Evolutionary conservation across 179 eudicot genomes (phyloP), one percentile per base, ranked within the genome.

Genomic region (Sideroxylon spinosum): DNA sequence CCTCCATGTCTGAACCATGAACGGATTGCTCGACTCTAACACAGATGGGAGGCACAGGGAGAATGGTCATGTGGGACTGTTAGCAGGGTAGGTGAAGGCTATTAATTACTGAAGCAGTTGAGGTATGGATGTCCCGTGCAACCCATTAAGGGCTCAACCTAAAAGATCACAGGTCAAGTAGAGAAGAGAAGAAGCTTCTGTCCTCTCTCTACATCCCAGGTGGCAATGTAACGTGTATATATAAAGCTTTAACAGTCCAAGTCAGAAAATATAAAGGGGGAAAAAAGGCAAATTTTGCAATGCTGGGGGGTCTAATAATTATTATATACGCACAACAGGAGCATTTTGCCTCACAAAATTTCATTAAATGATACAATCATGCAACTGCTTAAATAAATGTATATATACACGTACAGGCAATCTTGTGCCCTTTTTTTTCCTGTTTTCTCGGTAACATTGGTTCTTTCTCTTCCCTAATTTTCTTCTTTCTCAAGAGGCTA

Each of bases 101-200:
- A 37, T 60, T 78, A 71, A 78, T 73, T 68, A 82, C 71, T 80
- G 64, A 84, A 84, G 82, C 63, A 75, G 78, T 73, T 71, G 75
- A n/a, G 37, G 3, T 52, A 23, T 7, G 61, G 73, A 14, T 76
- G 60, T 81, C 86, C 71, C 82, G 88, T 85, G 88, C 26, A 72
- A 28, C 29, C 16, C 52, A 22, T 71, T 71, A 50, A 71, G n/a
- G 28, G 10, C 23, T 71, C 44, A 25, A 37, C 57, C 25, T 25
- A 71, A 52, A 25, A 25, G 75, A 26, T 71, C 61, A 71, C 75
- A 52, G 73, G 57, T 68, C 11, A 68, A 48, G 46, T 66, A n/a
- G 26, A 19, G 25, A 37, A 44, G 44, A 37, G 44, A 3, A 37
- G 14, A 70, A 49, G 25, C 74, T n/a, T 49, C 19, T 23, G 16